Percentiles rank a stretch among this genome's conserved stretches.
phyloP scores from a whole-genome alignment of 2,329 filamentous ascomycete species.

The Diaporthe citrichinensis region DNA sequence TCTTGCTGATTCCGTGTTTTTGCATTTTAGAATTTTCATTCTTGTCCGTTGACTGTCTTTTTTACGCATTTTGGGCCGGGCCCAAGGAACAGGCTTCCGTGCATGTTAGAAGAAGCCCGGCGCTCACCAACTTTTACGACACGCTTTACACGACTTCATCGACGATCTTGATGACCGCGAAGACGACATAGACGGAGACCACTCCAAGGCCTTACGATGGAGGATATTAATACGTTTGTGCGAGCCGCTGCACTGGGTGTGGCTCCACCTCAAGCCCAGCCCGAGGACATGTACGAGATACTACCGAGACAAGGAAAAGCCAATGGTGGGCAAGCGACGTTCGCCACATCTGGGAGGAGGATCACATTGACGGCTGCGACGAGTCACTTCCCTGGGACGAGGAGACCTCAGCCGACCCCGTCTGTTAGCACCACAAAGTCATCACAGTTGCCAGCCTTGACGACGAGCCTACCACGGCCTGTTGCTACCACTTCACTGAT shows the following conservation, averaged over 20 bases:
- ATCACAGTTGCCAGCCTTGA: slow-evolving; percentile 8
- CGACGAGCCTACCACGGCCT: slow-evolving; percentile 19
- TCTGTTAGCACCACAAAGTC: background rate
- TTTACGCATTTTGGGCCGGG: slow-evolving; percentile 5
- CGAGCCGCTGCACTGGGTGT: background rate
- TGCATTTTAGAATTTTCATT: background rate
- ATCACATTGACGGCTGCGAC: slow-evolving; percentile 24
- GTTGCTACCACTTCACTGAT: background rate
- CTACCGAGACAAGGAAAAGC: slow-evolving; percentile 23
- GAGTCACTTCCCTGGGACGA: slow-evolving; percentile 9
- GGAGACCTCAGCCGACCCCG: background rate
- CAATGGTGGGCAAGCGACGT: background rate
- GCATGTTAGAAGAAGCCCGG: slow-evolving; percentile 21
- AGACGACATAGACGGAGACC: background rate
- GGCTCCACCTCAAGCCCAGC: background rate
- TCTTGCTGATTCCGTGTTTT: background rate
- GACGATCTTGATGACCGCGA: slow-evolving; percentile 14
- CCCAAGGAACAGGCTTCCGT: slow-evolving; percentile 28
- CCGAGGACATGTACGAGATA: background rate
- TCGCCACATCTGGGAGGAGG: slow-evolving; percentile 21
- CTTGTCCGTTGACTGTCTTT: background rate
- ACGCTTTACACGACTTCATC: background rate
- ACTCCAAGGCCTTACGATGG: background rate
- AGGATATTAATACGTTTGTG: slow-evolving; percentile 3
- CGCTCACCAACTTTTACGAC: slow-evolving; percentile 1